Conservation (phyloP, 2,329 filamentous ascomycete species). For the Neopestalotiopsis sp. region DNA sequence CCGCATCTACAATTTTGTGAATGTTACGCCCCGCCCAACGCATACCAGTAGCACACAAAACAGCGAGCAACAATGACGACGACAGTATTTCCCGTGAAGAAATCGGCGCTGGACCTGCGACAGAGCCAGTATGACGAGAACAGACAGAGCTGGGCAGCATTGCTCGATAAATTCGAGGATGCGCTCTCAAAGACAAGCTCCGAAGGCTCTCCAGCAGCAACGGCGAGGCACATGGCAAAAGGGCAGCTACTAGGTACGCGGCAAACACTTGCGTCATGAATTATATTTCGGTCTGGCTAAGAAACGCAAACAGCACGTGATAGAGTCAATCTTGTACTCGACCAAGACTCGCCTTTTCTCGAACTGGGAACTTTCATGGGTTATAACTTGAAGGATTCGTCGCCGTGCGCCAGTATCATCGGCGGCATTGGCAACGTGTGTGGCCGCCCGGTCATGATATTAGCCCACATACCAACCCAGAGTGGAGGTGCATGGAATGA, state of each 20-base stretch:
- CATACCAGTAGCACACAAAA: background rate
- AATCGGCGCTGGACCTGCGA: background rate
- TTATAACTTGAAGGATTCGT: constrained; percentile 39
- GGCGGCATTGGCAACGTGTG: constrained; percentile 43
- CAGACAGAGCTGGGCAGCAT: background rate
- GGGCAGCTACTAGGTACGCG: background rate
- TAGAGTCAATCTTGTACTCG: constrained; percentile 41
- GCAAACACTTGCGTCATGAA: background rate
- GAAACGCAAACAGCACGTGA: constrained; percentile 39
- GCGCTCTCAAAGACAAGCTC: background rate
- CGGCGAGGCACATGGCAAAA: background rate
- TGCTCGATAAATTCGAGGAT: background rate
- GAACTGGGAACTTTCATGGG: constrained; percentile 45
- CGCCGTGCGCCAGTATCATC: constrained; percentile 42
- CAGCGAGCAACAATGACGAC: background rate
- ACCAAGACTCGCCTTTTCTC: constrained; percentile 45
- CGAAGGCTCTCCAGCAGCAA: background rate
- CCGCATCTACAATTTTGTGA: background rate
- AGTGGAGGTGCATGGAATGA: constrained; percentile 51
- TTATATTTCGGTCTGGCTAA: background rate
- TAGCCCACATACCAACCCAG: constrained; percentile 44
- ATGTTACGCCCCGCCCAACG: too few species aligned
- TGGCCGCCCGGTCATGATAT: constrained; percentile 43
- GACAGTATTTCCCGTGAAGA: background rate
- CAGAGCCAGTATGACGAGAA: background rate